phyloP scores from a whole-genome alignment of 345 rosid species.

The Moricandia arvensis region DNA sequence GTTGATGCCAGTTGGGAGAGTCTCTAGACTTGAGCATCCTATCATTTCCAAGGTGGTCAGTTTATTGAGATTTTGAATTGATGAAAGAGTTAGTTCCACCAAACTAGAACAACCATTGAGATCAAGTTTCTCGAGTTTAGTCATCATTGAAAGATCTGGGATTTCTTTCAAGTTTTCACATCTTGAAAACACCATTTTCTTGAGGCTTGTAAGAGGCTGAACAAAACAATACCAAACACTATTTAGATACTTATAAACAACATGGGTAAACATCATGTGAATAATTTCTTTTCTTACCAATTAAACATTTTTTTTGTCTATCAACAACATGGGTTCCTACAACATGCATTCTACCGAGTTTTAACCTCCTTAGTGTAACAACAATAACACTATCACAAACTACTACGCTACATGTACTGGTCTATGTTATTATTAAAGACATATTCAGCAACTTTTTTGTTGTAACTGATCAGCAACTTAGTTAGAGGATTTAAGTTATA shows the following conservation, averaged over 20 bases:
- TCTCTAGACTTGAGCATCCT: constrained; percentile 20
- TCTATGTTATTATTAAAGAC: not conserved
- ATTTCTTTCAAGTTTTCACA: constrained; percentile 6
- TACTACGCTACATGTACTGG: not conserved
- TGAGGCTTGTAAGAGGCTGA: constrained; percentile 20
- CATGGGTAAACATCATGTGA: not conserved
- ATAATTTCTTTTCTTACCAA: not conserved
- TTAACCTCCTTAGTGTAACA: not conserved
- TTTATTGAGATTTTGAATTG: constrained; percentile 19
- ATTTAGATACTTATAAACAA: not conserved
- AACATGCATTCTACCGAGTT: not conserved
- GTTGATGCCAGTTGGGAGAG: constrained; percentile 6
- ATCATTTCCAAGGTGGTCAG: constrained; percentile 3
- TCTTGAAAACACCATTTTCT: not conserved
- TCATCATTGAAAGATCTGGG: constrained; percentile 20
- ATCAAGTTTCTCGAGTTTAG: constrained; percentile 5
- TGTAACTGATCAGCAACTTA: too few species aligned
- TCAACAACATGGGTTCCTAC: not conserved
- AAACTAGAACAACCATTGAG: constrained; percentile 25
- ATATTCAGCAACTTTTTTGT: not conserved
- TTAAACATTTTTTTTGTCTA: not conserved
- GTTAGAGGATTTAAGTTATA: not conserved
- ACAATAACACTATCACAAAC: not conserved
- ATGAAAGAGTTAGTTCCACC: constrained; percentile 5
- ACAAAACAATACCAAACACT: not conserved